Conservation (phyloP, 179 eudicot species). For the Silene vulgaris region DNA sequence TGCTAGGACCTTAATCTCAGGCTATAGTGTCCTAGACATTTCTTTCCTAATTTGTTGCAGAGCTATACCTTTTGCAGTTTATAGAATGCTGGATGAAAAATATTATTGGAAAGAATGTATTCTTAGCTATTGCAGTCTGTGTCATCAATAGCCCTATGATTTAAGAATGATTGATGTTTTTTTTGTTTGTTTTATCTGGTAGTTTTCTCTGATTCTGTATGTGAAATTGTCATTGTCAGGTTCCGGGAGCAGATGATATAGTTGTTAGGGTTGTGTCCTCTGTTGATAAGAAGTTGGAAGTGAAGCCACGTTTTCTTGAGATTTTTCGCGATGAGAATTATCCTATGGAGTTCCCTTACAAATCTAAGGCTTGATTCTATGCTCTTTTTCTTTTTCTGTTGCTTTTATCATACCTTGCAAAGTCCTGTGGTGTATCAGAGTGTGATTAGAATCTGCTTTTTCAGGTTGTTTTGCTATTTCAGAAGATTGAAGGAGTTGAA, state of each 20-base stretch:
- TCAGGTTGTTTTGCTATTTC: conserved; percentile 92
- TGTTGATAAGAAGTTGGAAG: conserved; percentile 97
- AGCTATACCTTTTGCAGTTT: background rate
- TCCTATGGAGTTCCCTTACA: conserved; percentile 78
- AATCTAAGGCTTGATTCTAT: conserved; percentile 67
- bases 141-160: background rate
- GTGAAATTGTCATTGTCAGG: conserved; percentile 39
- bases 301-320: conserved; percentile 87
- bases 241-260: conserved; percentile 94
- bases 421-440: background rate
- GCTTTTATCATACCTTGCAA: background rate
- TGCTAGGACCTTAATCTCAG: background rate
- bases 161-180: background rate
- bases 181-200: background rate
- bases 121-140: background rate
- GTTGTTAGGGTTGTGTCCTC: conserved; percentile 98
- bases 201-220: conserved; percentile 9
- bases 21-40: background rate
- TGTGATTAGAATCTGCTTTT: conserved; percentile 18
- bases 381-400: background rate
- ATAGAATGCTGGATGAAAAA: background rate
- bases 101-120: background rate
- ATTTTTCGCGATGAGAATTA: conserved; percentile 90
- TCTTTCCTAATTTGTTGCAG: background rate
- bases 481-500: conserved; percentile 94